Base-by-base conservation (phyloP, 306 rosid genomes). In the Nissolia schottii region DNA sequence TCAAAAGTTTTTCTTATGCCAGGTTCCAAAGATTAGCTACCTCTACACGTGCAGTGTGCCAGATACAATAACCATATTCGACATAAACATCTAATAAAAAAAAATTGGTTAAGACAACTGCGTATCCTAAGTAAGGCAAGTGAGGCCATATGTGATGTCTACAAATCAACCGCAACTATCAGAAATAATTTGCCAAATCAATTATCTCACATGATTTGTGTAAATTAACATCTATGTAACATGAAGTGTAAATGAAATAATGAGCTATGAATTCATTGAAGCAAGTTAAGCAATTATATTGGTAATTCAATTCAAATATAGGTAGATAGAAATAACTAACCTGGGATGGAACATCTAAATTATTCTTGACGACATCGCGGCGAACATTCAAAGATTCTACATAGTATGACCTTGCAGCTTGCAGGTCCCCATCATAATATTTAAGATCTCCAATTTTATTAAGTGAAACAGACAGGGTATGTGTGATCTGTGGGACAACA, bases 381-480 rank as follows among this genome's bases (percentile, higher is more conserved):
- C 97, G 97, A 76, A 88, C 96, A 86, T 88, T 80, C 79, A 95
- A 75, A 12, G 99, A 91, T 82, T 76, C 82, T 53, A 75, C 84
- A 85, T 95, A 91, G 85, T 77, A 88, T 43, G 87, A 85, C 73
- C 97, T 87, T 66, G 99, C 88, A 73, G 87, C 87, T 85, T 87
- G 74, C 70, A 95, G 88, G 75, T 91, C 91, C 76, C 96, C 99
- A 22, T 80, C 93, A 25, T 95, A 89, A 79, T 94, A 94, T 79
- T 91, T 94, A 64, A 94, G 96, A 84, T 91, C 98, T 51, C 98
- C 98, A 78, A 95, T 88, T 85, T 95, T 95, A 81, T 95, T 91
- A 25, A 94, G 96, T 40, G 99, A 95, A 70, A 91, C 97, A 40
- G 96, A 91, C 58, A 95, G 97, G 54, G 99, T 95, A 77, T 89